Conservation (phyloP, 108 stramenopile species). For the Stephanodiscus triporus region DNA sequence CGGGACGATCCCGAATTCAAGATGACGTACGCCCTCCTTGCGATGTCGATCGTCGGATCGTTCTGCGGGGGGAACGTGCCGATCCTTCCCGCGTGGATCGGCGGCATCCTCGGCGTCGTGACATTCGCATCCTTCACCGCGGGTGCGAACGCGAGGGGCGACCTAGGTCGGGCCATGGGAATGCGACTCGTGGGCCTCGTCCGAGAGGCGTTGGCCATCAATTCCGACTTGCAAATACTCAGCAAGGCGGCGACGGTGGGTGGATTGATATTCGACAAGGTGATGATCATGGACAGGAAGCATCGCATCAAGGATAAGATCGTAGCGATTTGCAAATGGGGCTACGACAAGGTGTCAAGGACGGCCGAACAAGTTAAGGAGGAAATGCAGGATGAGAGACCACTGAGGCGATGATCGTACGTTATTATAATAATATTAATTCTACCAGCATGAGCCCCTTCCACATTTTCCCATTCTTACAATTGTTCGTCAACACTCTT, state of each 20-base stretch:
- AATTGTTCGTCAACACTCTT: background rate
- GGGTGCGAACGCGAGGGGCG: constrained; percentile 63
- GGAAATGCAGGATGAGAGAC: constrained; percentile 38
- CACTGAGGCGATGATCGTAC: background rate
- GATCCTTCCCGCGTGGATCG: constrained; percentile 81
- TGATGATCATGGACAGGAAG: constrained; percentile 87
- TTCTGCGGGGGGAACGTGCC: constrained; percentile 82
- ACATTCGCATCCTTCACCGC: constrained; percentile 64
- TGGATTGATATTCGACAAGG: constrained; percentile 73
- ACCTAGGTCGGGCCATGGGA: constrained; percentile 76
- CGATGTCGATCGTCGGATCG: constrained; percentile 76
- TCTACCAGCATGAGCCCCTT: background rate
- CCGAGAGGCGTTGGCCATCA: constrained; percentile 63
- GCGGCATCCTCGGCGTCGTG: constrained; percentile 69
- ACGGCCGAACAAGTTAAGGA: constrained; percentile 41
- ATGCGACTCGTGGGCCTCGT: constrained; percentile 76
- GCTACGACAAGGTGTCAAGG: constrained; percentile 56
- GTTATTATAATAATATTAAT: background rate
- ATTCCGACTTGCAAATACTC: constrained; percentile 64
- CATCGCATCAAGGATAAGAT: constrained; percentile 77
- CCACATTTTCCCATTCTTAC: background rate
- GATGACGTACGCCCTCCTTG: constrained; percentile 71
- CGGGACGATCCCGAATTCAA: constrained; percentile 72
- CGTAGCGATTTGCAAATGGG: constrained; percentile 51
- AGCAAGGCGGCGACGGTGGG: constrained; percentile 65